A percentile compares a stretch with the other conserved stretches of the same genome.
These are phyloP conservation scores for Pythium diclinum DNA, from an alignment of 352 stramenopile genomes.

Conservation along the genomic window DNA sequence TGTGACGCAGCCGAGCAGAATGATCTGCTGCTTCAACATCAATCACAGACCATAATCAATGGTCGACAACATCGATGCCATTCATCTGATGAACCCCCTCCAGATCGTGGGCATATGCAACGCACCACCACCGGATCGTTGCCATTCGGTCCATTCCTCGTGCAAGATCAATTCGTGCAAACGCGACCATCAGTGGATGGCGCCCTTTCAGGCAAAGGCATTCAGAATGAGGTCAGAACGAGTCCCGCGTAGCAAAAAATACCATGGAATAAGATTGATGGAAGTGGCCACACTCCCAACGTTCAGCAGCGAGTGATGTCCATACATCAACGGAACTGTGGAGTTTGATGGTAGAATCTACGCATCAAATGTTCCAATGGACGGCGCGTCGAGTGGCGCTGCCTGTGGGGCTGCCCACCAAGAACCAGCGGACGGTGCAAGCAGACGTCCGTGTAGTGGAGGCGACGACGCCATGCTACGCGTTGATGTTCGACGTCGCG, in stretches of 20 bases:
- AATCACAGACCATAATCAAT: background rate
- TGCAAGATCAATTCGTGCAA: too few species aligned
- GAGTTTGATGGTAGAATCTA: background rate
- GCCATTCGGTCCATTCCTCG: too few species aligned
- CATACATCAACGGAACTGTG: background rate
- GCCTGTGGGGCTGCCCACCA: constrained; percentile 23
- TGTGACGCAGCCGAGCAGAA: background rate
- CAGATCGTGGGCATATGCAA: too few species aligned
- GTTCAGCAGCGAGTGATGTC: background rate
- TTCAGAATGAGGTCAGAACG: background rate
- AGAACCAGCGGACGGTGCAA: constrained; percentile 12
- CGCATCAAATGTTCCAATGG: background rate
- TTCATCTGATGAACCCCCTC: background rate
- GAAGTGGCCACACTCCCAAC: background rate
- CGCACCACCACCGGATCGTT: too few species aligned
- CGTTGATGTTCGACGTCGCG: constrained; percentile 39
- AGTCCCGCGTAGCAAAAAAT: background rate
- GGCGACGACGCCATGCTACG: constrained; percentile 36
- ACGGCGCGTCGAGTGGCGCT: constrained; percentile 4
- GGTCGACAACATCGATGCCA: background rate
- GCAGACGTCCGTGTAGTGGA: constrained; percentile 34
- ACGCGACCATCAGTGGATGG: too few species aligned
- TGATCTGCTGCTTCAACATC: background rate
- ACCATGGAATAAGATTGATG: constrained; percentile 3
- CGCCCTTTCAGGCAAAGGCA: background rate